phyloP scores from a whole-genome alignment of 495 filamentous ascomycete species.

The Neurospora sp. region DNA sequence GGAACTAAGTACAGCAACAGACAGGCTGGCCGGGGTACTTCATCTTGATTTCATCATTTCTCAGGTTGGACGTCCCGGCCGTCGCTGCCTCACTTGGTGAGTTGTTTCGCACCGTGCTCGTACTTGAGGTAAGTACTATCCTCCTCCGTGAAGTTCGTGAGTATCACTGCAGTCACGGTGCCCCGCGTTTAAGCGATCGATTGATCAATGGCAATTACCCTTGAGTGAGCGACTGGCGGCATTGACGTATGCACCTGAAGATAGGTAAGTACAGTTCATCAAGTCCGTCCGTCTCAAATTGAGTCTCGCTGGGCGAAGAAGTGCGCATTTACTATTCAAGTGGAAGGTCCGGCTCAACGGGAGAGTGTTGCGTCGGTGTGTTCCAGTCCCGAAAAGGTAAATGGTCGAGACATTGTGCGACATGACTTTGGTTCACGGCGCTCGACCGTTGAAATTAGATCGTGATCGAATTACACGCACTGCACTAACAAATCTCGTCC shows the following conservation, averaged over 20 bases:
- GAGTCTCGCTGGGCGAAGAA: too few species aligned
- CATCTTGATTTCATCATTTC: background rate
- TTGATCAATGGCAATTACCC: too few species aligned
- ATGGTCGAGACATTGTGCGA: background rate
- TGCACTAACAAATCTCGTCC: background rate
- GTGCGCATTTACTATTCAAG: too few species aligned
- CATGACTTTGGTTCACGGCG: background rate
- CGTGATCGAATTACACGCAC: background rate
- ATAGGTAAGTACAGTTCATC: too few species aligned
- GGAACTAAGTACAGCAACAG: too few species aligned
- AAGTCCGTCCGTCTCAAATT: too few species aligned
- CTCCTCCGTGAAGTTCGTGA: too few species aligned
- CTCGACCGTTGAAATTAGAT: background rate
- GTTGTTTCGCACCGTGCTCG: background rate
- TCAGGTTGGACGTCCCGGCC: background rate
- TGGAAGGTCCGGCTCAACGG: background rate
- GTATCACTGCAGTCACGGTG: too few species aligned
- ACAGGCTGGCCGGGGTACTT: background rate
- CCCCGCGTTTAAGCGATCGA: too few species aligned
- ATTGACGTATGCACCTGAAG: too few species aligned
- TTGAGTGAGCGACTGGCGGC: too few species aligned
- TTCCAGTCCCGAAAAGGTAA: background rate
- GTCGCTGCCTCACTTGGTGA: background rate
- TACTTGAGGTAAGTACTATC: too few species aligned
- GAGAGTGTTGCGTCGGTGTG: background rate